Evolutionary conservation across 2,329 filamentous ascomycete genomes (phyloP).

Genomic region (Claviceps humidiphila): DNA sequence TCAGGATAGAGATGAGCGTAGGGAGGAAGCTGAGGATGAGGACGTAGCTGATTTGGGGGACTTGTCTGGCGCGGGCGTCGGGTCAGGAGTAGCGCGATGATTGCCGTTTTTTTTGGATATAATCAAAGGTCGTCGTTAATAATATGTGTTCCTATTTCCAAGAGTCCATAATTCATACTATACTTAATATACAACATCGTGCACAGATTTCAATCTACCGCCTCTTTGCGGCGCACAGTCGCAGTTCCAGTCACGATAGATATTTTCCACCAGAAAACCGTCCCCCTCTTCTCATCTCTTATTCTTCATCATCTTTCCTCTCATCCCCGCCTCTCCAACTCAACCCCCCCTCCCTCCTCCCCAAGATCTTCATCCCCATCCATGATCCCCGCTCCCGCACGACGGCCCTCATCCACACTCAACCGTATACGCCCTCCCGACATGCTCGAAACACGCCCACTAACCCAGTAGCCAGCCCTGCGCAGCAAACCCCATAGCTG

Average conservation of each 20-base stretch:
- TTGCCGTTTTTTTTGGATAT: neutral
- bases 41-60: conserved; percentile 23
- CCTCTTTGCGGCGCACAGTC: too few relatives aligned
- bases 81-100: neutral
- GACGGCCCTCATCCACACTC: conserved; percentile 26
- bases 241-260: too few relatives aligned
- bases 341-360: conserved; percentile 30
- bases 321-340: conserved; percentile 26
- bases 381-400: conserved; percentile 32
- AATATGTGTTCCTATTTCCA: too few relatives aligned
- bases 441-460: conserved; percentile 36
- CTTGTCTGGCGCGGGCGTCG: conserved; percentile 6
- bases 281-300: too few relatives aligned
- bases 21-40: conserved; percentile 13
- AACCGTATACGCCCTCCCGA: conserved; percentile 47
- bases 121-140: neutral
- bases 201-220: too few relatives aligned
- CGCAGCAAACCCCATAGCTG: conserved; percentile 48
- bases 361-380: conserved; percentile 28
- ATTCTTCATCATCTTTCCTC: neutral
- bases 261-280: too few relatives aligned
- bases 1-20: conserved; percentile 6
- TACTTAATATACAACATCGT: too few relatives aligned
- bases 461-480: conserved; percentile 43
- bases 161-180: too few relatives aligned